Conservation (phyloP, 78 protist species). For the Chrysochromulina tobinii region DNA sequence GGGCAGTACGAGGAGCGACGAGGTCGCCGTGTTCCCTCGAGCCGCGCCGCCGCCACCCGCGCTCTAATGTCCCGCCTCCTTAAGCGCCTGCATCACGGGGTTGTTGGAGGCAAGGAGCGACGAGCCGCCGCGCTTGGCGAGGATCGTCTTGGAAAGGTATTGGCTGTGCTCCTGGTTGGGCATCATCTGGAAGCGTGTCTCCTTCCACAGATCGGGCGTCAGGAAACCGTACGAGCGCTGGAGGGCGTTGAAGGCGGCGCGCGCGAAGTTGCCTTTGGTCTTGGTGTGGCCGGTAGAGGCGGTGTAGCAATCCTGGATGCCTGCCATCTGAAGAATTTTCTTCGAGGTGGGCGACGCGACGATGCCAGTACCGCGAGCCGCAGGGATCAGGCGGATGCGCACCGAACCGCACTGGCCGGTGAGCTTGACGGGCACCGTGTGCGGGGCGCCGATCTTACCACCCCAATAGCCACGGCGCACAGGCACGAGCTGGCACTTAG, state of each 20-base stretch:
- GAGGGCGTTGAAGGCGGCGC: conserved; percentile 96
- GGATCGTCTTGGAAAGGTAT: conserved; percentile 14
- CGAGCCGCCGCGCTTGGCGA: not conserved
- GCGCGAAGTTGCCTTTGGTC: conserved; percentile 98
- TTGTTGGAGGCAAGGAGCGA: not conserved
- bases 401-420: conserved; percentile 99
- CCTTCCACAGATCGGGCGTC: conserved; percentile 98
- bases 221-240: conserved; percentile 90
- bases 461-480: conserved; percentile 99
- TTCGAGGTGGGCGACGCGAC: conserved; percentile 97
- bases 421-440: conserved; percentile 99
- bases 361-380: conserved; percentile 99
- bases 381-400: conserved; percentile 97
- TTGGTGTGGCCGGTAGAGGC: conserved; percentile 92
- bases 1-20: too few relatives aligned
- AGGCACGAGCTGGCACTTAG: conserved; percentile 97
- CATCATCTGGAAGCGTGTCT: conserved; percentile 61
- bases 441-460: conserved; percentile 96
- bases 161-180: conserved; percentile 79
- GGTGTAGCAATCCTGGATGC: conserved; percentile 98
- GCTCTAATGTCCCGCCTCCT: too few relatives aligned
- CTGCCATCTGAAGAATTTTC: conserved; percentile 97
- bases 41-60: too few relatives aligned
- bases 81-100: too few relatives aligned
- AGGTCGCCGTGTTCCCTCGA: too few relatives aligned